Conservation (phyloP, 2,329 filamentous ascomycete genomes). For the Ophiognomonia clavigignenti-juglandacearum region DNA sequence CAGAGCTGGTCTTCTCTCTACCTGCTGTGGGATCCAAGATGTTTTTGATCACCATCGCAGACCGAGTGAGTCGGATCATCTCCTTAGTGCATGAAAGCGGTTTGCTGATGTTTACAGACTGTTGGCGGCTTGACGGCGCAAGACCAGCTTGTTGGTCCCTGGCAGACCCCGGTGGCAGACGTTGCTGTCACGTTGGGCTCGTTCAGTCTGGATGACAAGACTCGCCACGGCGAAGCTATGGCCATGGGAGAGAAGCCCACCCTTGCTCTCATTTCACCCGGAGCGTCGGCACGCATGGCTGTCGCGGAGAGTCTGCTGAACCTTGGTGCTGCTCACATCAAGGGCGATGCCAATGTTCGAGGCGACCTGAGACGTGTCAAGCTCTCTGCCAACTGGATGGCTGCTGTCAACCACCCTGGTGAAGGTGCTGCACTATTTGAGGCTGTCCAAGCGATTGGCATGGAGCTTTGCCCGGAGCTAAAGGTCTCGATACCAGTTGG, state of each 20-base stretch:
- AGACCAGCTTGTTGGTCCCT: slow-evolving; percentile 94
- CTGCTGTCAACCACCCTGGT: slow-evolving; percentile 86
- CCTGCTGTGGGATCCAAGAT: slow-evolving; percentile 94
- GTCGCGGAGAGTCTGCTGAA: slow-evolving; percentile 94
- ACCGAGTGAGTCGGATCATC: slow-evolving; percentile 43
- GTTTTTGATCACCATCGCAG: slow-evolving; percentile 95
- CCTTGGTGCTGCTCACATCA: slow-evolving; percentile 68
- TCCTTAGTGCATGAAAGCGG: neutral
- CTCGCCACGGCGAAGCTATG: slow-evolving; percentile 90
- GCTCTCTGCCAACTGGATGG: slow-evolving; percentile 98
- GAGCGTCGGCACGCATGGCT: slow-evolving; percentile 91
- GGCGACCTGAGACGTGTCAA: slow-evolving; percentile 75
- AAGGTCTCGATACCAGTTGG: slow-evolving; percentile 92
- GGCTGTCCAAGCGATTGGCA: slow-evolving; percentile 86
- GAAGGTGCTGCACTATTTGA: slow-evolving; percentile 92
- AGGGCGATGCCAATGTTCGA: slow-evolving; percentile 34
- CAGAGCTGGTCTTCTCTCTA: slow-evolving; percentile 75
- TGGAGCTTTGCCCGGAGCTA: slow-evolving; percentile 87
- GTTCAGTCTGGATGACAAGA: slow-evolving; percentile 59
- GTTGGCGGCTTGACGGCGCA: slow-evolving; percentile 84
- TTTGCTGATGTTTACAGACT: slow-evolving; percentile 33
- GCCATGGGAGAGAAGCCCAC: slow-evolving; percentile 91
- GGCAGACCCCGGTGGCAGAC: slow-evolving; percentile 92
- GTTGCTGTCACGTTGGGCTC: slow-evolving; percentile 88
- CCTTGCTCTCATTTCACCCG: slow-evolving; percentile 82